Percentiles rank a stretch among this genome's conserved stretches.
phyloP scores from a whole-genome alignment of 23 red algal genomes.

The Pyropia yezoensis region DNA sequence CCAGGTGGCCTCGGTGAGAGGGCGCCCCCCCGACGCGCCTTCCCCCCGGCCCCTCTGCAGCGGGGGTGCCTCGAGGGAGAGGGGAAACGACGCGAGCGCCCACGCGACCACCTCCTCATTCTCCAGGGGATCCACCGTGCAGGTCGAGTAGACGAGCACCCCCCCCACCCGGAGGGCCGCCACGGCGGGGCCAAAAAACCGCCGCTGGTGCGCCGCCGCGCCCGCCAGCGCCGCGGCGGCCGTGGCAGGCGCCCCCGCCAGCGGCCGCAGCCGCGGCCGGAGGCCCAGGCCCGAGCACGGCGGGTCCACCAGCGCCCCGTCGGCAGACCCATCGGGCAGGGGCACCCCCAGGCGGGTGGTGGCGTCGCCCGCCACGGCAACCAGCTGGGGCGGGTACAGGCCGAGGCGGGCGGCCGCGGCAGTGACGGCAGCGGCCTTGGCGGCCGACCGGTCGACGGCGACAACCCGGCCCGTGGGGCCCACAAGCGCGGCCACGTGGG shows the following conservation, averaged over 20 bases:
- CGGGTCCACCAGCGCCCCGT: conserved; percentile 15
- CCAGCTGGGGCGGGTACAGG: neutral
- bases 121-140: conserved; percentile 21
- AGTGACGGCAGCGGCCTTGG: neutral
- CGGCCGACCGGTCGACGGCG: conserved; percentile 5
- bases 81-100: neutral
- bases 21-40: no score
- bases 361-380: no score
- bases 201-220: conserved; percentile 4
- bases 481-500: conserved; percentile 14
- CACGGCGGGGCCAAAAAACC: conserved; percentile 15
- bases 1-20: no score
- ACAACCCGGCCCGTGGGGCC: conserved; percentile 2
- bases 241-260: neutral
- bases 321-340: neutral
- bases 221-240: neutral
- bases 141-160: conserved; percentile 17
- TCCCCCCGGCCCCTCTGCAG: no score
- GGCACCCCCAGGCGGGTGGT: no score
- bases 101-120: conserved; percentile 15
- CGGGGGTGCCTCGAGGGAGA: no score
- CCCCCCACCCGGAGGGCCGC: conserved; percentile 8
- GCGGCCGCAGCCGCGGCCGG: conserved; percentile 7
- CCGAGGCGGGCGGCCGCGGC: neutral
- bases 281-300: conserved; percentile 16